phyloP scores from a whole-genome alignment of 345 rosid species.

The Firmiana major region DNA sequence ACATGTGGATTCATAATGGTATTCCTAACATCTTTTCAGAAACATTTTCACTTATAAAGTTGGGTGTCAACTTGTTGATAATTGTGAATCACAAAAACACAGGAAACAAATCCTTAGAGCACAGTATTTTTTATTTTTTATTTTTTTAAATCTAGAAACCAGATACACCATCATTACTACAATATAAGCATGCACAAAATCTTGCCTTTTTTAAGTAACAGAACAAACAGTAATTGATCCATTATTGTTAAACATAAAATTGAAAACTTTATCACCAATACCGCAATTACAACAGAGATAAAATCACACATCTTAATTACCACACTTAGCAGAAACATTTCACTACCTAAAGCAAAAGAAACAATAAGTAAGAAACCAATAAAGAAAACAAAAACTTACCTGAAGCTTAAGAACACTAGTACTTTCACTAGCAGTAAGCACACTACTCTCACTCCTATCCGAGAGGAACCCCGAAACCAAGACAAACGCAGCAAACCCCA shows the following conservation, averaged over 20 bases:
- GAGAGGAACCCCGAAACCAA: constrained; percentile 84
- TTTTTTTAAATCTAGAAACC: not conserved
- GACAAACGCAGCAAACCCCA: constrained; percentile 79
- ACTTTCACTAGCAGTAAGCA: constrained; percentile 64
- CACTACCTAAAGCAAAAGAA: not conserved
- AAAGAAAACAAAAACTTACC: constrained; percentile 34
- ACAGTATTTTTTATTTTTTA: not conserved
- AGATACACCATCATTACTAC: too few relatives aligned
- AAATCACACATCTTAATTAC: not conserved
- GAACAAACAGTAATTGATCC: not conserved
- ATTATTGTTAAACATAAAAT: not conserved
- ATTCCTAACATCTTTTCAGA: not conserved
- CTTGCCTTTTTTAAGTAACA: not conserved
- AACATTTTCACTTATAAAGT: not conserved
- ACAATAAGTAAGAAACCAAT: not conserved
- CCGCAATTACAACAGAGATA: not conserved
- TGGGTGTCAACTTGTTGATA: not conserved
- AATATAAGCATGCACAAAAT: too few relatives aligned
- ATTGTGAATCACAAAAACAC: not conserved
- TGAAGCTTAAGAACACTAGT: constrained; percentile 87
- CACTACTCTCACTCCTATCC: constrained; percentile 54
- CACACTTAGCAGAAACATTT: not conserved
- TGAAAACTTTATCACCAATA: not conserved
- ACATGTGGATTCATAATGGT: not conserved
- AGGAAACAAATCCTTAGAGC: not conserved